phyloP scores from a whole-genome alignment of 768 basidiomycete species.

The Pleurotus giganteus region DNA sequence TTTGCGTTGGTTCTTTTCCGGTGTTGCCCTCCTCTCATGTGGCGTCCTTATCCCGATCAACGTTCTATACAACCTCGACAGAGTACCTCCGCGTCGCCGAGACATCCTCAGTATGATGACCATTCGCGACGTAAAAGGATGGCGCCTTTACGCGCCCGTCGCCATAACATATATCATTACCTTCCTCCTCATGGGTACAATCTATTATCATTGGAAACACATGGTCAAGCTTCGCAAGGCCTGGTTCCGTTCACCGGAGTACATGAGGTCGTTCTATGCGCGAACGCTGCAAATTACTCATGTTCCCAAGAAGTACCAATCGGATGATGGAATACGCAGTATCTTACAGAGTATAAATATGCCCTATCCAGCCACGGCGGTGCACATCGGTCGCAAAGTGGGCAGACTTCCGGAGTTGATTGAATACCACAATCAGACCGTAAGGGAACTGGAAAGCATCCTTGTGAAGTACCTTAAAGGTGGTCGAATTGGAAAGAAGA shows the following conservation, averaged over 20 bases:
- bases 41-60: constrained; percentile 85
- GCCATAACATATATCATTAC: constrained; percentile 69
- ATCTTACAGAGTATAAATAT: constrained; percentile 57
- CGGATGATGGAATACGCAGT: constrained; percentile 64
- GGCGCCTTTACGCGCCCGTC: constrained; percentile 68
- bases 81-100: constrained; percentile 20
- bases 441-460: constrained; percentile 71
- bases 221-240: constrained; percentile 66
- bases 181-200: constrained; percentile 51
- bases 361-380: constrained; percentile 71
- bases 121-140: constrained; percentile 64
- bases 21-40: constrained; percentile 63
- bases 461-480: constrained; percentile 74
- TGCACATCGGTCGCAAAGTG: constrained; percentile 68
- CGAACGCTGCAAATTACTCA: constrained; percentile 73
- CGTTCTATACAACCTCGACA: constrained; percentile 7
- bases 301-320: constrained; percentile 64
- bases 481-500: constrained; percentile 57
- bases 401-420: constrained; percentile 77
- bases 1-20: constrained; percentile 68
- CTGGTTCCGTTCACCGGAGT: constrained; percentile 77
- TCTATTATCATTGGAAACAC: constrained; percentile 60
- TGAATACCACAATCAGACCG: constrained; percentile 73
- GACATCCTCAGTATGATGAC: constrained; percentile 64
- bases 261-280: constrained; percentile 74